Conservation (phyloP, 805 yeast species). For the Barnettozyma pratensis region DNA sequence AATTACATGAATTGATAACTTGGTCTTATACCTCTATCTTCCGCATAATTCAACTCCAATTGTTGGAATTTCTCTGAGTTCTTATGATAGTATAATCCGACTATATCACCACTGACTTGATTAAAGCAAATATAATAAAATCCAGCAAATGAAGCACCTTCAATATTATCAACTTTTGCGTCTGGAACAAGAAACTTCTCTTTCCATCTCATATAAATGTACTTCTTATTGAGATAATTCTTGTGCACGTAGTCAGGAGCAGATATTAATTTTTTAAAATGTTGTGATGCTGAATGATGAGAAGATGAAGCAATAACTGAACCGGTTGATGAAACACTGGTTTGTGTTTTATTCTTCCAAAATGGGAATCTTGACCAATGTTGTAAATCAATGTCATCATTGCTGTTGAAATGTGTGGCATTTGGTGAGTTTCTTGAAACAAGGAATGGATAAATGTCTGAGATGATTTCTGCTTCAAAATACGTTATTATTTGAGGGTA, state of each 20-base stretch:
- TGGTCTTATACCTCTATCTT: slow-evolving; percentile 1
- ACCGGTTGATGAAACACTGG: not conserved
- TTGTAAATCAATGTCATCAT: slow-evolving; percentile 53
- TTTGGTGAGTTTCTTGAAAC: slow-evolving; percentile 11
- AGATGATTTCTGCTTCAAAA: slow-evolving; percentile 63
- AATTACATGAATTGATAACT: slow-evolving; percentile 6
- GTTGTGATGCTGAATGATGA: not conserved
- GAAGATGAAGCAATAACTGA: not conserved
- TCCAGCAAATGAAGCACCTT: slow-evolving; percentile 83
- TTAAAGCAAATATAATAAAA: slow-evolving; percentile 85
- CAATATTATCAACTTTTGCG: slow-evolving; percentile 48
- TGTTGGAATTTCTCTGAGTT: slow-evolving; percentile 75
- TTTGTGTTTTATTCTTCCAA: slow-evolving; percentile 29
- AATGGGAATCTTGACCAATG: slow-evolving; percentile 61
- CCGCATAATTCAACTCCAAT: slow-evolving; percentile 42
- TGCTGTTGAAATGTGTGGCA: slow-evolving; percentile 44
- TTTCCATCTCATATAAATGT: slow-evolving; percentile 91
- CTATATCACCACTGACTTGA: slow-evolving; percentile 66
- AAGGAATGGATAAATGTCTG: slow-evolving; percentile 45
- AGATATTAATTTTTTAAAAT: slow-evolving; percentile 11
- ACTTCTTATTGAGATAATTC: slow-evolving; percentile 36
- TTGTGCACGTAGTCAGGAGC: slow-evolving; percentile 20
- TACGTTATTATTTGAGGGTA: slow-evolving; percentile 72
- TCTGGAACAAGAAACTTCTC: slow-evolving; percentile 85
- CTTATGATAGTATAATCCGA: slow-evolving; percentile 79